Conservation (phyloP, 345 rosid species). For the Passiflora organensis region DNA sequence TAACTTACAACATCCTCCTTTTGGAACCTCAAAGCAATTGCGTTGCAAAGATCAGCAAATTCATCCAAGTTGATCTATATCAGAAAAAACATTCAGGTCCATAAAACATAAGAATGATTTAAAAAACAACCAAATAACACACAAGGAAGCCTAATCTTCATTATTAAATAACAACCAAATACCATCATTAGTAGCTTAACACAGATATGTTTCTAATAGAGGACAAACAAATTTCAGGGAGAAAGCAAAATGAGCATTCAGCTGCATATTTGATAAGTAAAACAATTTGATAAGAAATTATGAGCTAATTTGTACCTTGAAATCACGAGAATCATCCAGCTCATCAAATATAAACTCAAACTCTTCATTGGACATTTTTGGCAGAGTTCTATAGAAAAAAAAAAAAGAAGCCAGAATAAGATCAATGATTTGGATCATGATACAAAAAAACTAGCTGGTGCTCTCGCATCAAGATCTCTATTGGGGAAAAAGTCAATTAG, state of each 20-base stretch:
- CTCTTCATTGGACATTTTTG: conserved; percentile 79
- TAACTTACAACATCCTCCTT: conserved; percentile 86
- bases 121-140: no score
- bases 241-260: no score
- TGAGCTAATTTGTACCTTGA: conserved; percentile 51
- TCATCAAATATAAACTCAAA: conserved; percentile 80
- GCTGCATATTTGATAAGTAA: no score
- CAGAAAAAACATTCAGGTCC: conserved; percentile 8
- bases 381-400: conserved; percentile 57
- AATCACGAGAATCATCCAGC: conserved; percentile 87
- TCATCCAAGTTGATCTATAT: conserved; percentile 83
- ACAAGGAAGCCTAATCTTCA: neutral
- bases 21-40: conserved; percentile 82
- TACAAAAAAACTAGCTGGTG: neutral
- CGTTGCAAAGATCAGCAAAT: conserved; percentile 90
- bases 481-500: no score
- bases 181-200: no score
- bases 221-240: no score
- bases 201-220: no score
- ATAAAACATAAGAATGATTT: conserved; percentile 5
- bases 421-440: neutral
- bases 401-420: neutral
- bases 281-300: no score
- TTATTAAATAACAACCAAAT: neutral
- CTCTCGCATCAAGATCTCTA: neutral